These are phyloP conservation scores for Gossypium mustelinum DNA, from an alignment of 345 rosid genomes.

Conservation along the genomic window DNA sequence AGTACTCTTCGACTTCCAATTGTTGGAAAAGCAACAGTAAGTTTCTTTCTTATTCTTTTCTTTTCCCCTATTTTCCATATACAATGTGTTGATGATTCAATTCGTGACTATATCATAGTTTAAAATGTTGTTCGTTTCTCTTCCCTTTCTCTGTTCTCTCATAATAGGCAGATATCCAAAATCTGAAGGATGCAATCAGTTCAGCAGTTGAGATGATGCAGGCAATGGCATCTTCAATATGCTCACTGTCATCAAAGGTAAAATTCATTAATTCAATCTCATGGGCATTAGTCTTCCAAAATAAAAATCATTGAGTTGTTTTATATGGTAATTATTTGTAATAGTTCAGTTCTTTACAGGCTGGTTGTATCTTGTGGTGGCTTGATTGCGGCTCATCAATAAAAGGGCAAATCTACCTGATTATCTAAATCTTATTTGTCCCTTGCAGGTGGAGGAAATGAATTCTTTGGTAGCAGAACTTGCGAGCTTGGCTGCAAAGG, in stretches of 20 bases:
- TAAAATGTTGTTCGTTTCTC: slow-evolving; percentile 7
- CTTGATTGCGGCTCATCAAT: no score
- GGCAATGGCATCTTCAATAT: slow-evolving; percentile 73
- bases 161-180: slow-evolving; percentile 63
- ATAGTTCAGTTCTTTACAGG: neutral
- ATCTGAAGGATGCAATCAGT: slow-evolving; percentile 74
- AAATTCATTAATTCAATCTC: slow-evolving; percentile 9
- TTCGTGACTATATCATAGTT: slow-evolving; percentile 8
- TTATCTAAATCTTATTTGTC: neutral
- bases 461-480: slow-evolving; percentile 60
- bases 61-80: neutral
- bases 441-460: slow-evolving; percentile 72
- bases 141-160: slow-evolving; percentile 12
- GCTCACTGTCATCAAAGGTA: slow-evolving; percentile 60
- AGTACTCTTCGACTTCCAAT: slow-evolving; percentile 93
- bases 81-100: neutral
- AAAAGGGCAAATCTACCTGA: neutral
- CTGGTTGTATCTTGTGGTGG: neutral
- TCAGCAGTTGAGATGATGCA: slow-evolving; percentile 86
- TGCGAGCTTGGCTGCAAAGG: slow-evolving; percentile 57
- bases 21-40: slow-evolving; percentile 65
- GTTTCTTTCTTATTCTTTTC: slow-evolving; percentile 19
- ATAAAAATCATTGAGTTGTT: neutral
- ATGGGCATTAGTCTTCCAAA: neutral
- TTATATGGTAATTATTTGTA: neutral